A percentile compares a stretch with the other conserved stretches of the same genome.
Evolutionary conservation across 306 rosid species (phyloP).

Genomic region (Glycine latifolia): DNA sequence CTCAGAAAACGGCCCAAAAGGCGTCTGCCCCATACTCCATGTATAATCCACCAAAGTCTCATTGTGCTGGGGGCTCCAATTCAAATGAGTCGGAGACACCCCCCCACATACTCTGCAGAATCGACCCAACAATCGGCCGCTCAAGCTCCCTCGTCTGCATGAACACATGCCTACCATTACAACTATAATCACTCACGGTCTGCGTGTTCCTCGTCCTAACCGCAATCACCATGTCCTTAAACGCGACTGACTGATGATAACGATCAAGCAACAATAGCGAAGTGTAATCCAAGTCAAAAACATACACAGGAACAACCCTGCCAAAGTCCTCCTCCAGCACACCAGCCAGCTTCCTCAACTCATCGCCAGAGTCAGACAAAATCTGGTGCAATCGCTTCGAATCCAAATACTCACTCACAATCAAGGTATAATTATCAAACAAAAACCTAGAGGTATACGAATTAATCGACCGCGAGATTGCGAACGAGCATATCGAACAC

Average conservation of each 20-base stretch:
- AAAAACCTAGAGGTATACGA: slow-evolving; percentile 89
- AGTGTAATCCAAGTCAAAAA: slow-evolving; percentile 79
- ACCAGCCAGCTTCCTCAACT: slow-evolving; percentile 68
- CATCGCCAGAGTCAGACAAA: slow-evolving; percentile 72
- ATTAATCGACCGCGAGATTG: slow-evolving; percentile 73
- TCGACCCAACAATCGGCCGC: slow-evolving; percentile 90
- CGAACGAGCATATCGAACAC: slow-evolving; percentile 75
- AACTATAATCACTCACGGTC: slow-evolving; percentile 94
- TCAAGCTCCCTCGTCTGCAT: slow-evolving; percentile 77
- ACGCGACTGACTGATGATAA: slow-evolving; percentile 89
- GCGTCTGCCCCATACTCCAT: slow-evolving; percentile 98
- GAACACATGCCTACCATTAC: slow-evolving; percentile 86
- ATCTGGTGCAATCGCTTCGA: slow-evolving; percentile 87
- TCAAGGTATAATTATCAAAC: slow-evolving; percentile 88
- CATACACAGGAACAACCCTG: slow-evolving; percentile 85
- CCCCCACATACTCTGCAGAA: slow-evolving; percentile 99
- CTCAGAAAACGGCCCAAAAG: slow-evolving; percentile 94
- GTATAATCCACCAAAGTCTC: slow-evolving; percentile 89
- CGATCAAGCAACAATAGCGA: slow-evolving; percentile 74
- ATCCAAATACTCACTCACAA: slow-evolving; percentile 96
- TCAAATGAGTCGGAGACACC: slow-evolving; percentile 85
- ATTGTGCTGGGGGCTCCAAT: slow-evolving; percentile 91
- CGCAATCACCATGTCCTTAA: slow-evolving; percentile 93
- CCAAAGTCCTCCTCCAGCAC: slow-evolving; percentile 76
- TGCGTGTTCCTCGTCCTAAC: slow-evolving; percentile 87